phyloP scores from a whole-genome alignment of 2,329 filamentous ascomycete genomes.

The Aspergillus pseudotamarii region DNA sequence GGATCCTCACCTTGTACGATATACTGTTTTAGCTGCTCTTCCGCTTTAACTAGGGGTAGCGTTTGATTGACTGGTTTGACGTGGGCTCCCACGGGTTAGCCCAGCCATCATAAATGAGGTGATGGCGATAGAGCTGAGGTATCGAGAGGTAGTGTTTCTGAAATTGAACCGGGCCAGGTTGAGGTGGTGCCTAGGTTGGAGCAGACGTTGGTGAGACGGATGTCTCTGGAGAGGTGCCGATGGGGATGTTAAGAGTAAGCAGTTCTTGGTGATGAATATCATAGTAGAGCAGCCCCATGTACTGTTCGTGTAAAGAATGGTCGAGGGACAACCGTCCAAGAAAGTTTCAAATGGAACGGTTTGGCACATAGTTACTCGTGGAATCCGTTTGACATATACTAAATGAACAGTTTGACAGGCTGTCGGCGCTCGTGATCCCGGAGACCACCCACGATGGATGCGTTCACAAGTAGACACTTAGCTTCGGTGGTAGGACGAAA shows the following conservation, averaged over 20 bases:
- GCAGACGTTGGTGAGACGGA: background rate
- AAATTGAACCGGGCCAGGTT: background rate
- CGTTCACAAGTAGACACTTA: constrained; percentile 26
- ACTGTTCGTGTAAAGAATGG: background rate
- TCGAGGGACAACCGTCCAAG: too few species aligned
- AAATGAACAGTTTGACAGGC: constrained; percentile 19
- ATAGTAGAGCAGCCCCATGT: background rate
- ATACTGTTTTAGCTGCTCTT: background rate
- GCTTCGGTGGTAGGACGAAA: constrained; percentile 17
- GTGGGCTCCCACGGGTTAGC: background rate
- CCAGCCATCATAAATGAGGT: background rate
- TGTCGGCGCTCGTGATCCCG: constrained; percentile 21
- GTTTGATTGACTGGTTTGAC: background rate
- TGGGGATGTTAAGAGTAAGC: background rate
- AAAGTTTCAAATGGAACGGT: too few species aligned
- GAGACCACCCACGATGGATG: constrained; percentile 21
- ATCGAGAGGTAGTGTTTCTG: background rate
- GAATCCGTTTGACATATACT: background rate
- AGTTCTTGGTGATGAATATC: constrained; percentile 3
- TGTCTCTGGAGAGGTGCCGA: background rate
- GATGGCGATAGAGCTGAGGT: background rate
- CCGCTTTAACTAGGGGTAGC: background rate
- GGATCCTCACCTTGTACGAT: too few species aligned
- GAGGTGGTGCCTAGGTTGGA: background rate
- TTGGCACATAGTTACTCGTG: too few species aligned